phyloP scores from a whole-genome alignment of 2,329 filamentous ascomycete species.

The Torrubiella hemipterigena region DNA sequence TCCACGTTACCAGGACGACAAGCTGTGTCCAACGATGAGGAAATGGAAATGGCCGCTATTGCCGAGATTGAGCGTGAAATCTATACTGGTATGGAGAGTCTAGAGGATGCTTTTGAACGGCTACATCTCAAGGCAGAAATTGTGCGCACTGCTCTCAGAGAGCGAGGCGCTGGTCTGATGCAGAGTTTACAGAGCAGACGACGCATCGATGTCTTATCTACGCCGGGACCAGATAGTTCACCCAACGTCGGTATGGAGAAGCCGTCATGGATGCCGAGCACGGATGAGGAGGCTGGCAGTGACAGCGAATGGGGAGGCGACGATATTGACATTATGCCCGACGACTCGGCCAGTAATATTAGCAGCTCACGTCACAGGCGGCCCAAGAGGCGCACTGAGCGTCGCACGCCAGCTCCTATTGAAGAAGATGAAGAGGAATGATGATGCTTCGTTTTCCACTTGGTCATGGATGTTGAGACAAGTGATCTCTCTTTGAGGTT shows the following conservation, averaged over 20 bases:
- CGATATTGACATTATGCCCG: conserved; percentile 54
- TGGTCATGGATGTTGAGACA: not conserved
- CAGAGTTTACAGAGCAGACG: conserved; percentile 49
- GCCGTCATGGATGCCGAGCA: conserved; percentile 17
- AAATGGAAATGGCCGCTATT: conserved; percentile 80
- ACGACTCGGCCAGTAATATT: conserved; percentile 74
- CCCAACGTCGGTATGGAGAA: conserved; percentile 32
- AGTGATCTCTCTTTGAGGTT: not conserved
- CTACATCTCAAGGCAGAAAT: conserved; percentile 77
- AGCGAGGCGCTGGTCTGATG: conserved; percentile 68
- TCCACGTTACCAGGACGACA: conserved; percentile 32
- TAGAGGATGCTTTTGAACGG: conserved; percentile 88
- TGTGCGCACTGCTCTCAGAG: conserved; percentile 67
- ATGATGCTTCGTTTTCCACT: conserved; percentile 1
- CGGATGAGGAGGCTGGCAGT: conserved; percentile 16
- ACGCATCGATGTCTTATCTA: conserved; percentile 41
- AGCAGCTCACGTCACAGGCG: conserved; percentile 56
- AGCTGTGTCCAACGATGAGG: conserved; percentile 80
- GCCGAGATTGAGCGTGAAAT: conserved; percentile 91
- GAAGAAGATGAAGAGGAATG: conserved; percentile 61
- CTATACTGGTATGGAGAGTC: conserved; percentile 82
- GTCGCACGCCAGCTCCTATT: conserved; percentile 60
- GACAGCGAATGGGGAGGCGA: conserved; percentile 40
- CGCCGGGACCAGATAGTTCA: conserved; percentile 34
- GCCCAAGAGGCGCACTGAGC: conserved; percentile 55